Base-by-base conservation (phyloP, 2,329 filamentous ascomycete genomes). In the Aspergillus clavatus region DNA sequence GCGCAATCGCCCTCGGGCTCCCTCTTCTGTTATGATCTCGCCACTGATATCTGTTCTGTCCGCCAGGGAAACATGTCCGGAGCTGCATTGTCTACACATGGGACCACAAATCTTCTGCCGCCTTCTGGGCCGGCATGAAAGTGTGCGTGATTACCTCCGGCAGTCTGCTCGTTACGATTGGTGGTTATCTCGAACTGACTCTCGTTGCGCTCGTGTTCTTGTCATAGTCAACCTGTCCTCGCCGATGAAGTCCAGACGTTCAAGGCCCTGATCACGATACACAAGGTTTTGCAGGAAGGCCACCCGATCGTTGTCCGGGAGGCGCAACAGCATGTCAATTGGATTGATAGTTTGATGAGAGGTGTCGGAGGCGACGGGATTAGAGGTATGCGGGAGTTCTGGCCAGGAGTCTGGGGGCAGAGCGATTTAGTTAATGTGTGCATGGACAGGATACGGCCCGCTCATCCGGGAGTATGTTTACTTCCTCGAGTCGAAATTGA, bases 171-270 rank as follows among this genome's bases (percentile, higher is more conserved):
- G 39, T 40, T 39, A 52, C 45, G 38, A 11, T 27, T 21, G 29
- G 36, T 36, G 43, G 40, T 33, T 40, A 22, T 22, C 42, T 22
- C 41, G 19, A n/a, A 43, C 38, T 40, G 33, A 46, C 38, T 31
- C 11, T 7, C 23, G 8, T 23, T 28, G n/a, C 31, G 31, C 31
- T 31, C 36, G 27, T 27, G 27, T 37, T 37, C 12, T 12, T n/a
- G n/a, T 29, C 50, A 31, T 57, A 94, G 88, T 61, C 91, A 97
- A 73, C 93, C 93, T n/a, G 89, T 98, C 63, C 81, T 97, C 54
- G 91, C 93, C 69, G 93, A 98, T 66, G 93, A 98, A 74, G 85
- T 98, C 29, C 93, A 98, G 74, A 97, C 93, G 3, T 98, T 97
- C 79, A 98, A 98, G 70, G 90, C 93, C 38, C 80, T 98, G 50